Evolutionary conservation across 1,139 yeast species (phyloP), one percentile per base, ranked within the genome.

Genomic region (Magnusiomyces ingens): DNA sequence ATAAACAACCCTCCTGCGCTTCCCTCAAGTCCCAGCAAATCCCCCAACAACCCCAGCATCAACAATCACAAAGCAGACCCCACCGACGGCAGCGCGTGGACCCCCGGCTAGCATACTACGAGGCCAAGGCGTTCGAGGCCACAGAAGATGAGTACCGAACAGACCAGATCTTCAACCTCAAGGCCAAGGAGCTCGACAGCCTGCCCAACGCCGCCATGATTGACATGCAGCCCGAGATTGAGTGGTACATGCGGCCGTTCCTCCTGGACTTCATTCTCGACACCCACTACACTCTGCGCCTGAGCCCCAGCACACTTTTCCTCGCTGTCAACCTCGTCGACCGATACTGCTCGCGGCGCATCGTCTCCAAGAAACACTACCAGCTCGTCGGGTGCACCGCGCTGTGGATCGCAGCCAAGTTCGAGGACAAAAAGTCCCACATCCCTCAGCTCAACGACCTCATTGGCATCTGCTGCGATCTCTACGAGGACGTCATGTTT

Each of bases 321-420:
- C 74, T 86, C 58, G 85, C 95, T 52, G 77, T 89, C 67, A 84
- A 84, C 69, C 81, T 91, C 57, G 82, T 90, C 52, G 98, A 93
- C 70, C 81, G 95, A 59, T 93, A 93, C 74, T 88, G 96, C 70
- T 86, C 97, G 41, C 88, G 85, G 64, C 78, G 98, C 62, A 86
- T 91, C 18, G 97, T 91, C 10, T 89, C 85, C 73, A 88, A 87
- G 67, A 84, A 90, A 64, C 98, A 93, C 69, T 90, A 89, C 67
- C 97, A 91, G 68, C 75, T 93, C 55, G 93, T 91, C 18, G 96
- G 96, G 3, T 85, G 96, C 66, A 87, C 97, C 1, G 91, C 97
- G 2, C 76, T 93, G 53, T 91, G 98, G 97, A 82, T 93, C 53
- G 96, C 98, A 13, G 87, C 95, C 53, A 93, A 93, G 71, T 90